Evolutionary conservation across 106 monocot genomes (phyloP).

Genomic region (Dioscorea alata): DNA sequence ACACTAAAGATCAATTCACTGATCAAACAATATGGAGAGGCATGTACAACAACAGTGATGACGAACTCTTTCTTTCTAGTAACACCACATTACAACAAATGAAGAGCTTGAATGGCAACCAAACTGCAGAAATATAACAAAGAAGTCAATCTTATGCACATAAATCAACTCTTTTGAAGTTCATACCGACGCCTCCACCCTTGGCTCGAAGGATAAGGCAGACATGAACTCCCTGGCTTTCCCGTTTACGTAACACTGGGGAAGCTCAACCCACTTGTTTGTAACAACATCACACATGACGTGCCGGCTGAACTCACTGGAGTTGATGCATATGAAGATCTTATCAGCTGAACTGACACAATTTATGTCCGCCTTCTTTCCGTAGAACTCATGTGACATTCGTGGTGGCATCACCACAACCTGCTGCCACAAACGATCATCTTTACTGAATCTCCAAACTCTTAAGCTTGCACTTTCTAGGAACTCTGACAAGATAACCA

Average conservation of each 20-base stretch:
- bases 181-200: conserved; percentile 65
- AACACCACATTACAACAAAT: background rate
- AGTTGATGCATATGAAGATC: conserved; percentile 61
- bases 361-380: conserved; percentile 71
- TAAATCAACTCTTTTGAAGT: background rate
- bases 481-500: conserved; percentile 62
- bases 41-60: background rate
- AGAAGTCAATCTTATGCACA: background rate
- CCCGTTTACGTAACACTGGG: conserved; percentile 53
- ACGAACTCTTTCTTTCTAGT: background rate
- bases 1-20: background rate
- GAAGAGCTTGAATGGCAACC: background rate
- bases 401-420: conserved; percentile 69
- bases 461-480: conserved; percentile 65
- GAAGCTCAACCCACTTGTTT: conserved; percentile 63
- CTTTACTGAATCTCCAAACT: conserved; percentile 55
- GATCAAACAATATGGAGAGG: background rate
- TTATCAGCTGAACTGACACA: conserved; percentile 54
- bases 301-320: conserved; percentile 39
- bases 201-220: conserved; percentile 82
- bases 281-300: conserved; percentile 39
- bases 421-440: conserved; percentile 46
- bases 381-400: conserved; percentile 70
- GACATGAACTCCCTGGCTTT: conserved; percentile 52
- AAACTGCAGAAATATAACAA: background rate